Base-by-base conservation (phyloP, 495 filamentous ascomycete genomes). In the Copromyces sp. region DNA sequence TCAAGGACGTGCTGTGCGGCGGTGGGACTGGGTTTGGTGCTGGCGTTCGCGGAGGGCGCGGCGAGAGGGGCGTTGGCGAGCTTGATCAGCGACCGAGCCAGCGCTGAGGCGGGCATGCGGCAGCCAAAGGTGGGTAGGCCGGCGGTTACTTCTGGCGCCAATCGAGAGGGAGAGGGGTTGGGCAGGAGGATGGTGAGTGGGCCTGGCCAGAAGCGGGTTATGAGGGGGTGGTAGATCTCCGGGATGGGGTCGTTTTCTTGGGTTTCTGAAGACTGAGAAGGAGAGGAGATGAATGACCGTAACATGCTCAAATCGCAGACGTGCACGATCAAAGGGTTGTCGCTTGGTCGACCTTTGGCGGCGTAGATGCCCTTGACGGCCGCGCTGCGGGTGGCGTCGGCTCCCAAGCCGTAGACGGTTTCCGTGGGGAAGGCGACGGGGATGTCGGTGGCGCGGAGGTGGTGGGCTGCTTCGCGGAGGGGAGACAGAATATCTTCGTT, bases 391-490 rank as follows among this genome's bases (percentile, higher is more conserved):
- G 94, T 98, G 7, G 95, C 96, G 84, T 98, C 95, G 24, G 95
- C 95, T 68, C 94, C 95, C 16, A 99, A 86, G 3, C 95, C 95
- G 81, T 99, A 99, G 11, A 99, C 95, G 7, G 95, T 99, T 82
- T 99, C 95, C 0, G 96, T 99, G 6, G 95, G 96, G 79, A 99
- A 99, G 9, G 93, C 96, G 53, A 99, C 92, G 20, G 94, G 94
- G 37, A 87, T 83, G 79, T 91, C 85, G 73, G 87, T 88, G 39
- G 83, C 84, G 39, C 82, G 88, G 41, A 97, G 85, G 73, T 87
- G 83, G 12, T 83, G 69, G 14, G 90, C 92, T 7, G 92, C 92
- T 39, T 83, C 78, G 59, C 69, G 77, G 71, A 91, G 77, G 24
- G 81, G 73, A 3, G 75, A 40, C 44, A 77, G 38, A 35, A 68